A percentile compares a stretch with the other conserved stretches of the same genome.
These are phyloP conservation scores for Aphanomyces astaci DNA, from an alignment of 352 stramenopile genomes.

Conservation along the genomic window DNA sequence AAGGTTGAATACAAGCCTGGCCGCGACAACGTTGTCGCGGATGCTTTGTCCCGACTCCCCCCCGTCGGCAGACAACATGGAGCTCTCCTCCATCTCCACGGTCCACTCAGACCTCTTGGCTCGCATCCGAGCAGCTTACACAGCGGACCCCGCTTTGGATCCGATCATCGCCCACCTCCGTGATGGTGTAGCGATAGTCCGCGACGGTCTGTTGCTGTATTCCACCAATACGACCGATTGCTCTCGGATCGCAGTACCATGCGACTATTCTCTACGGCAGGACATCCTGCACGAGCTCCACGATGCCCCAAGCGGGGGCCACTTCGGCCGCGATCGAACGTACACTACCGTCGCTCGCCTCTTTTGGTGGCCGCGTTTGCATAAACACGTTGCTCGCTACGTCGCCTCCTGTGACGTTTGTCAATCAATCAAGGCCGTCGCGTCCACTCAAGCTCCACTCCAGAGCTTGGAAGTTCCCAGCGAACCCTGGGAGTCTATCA, in stretches of 20 bases:
- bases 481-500: constrained; percentile 22
- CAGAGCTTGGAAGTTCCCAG: constrained; percentile 17
- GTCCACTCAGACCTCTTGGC: neutral
- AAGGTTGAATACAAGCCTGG: constrained; percentile 26
- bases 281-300: constrained; percentile 26
- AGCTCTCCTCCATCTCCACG: too few species aligned
- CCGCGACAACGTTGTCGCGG: constrained; percentile 26
- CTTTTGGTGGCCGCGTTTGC: constrained; percentile 29
- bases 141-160: neutral
- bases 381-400: constrained; percentile 19
- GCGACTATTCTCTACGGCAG: neutral
- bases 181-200: neutral
- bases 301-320: constrained; percentile 16
- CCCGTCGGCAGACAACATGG: too few species aligned
- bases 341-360: constrained; percentile 22
- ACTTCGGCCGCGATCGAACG: constrained; percentile 30
- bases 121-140: neutral
- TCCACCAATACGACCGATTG: neutral
- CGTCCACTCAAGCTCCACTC: constrained; percentile 7
- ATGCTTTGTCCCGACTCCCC: constrained; percentile 26
- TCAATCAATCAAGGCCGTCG: neutral
- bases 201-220: neutral
- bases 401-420: constrained; percentile 5
- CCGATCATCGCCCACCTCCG: neutral
- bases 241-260: neutral